phyloP scores from a whole-genome alignment of 768 basidiomycete genomes.

The Hygrophorus pudorinus region DNA sequence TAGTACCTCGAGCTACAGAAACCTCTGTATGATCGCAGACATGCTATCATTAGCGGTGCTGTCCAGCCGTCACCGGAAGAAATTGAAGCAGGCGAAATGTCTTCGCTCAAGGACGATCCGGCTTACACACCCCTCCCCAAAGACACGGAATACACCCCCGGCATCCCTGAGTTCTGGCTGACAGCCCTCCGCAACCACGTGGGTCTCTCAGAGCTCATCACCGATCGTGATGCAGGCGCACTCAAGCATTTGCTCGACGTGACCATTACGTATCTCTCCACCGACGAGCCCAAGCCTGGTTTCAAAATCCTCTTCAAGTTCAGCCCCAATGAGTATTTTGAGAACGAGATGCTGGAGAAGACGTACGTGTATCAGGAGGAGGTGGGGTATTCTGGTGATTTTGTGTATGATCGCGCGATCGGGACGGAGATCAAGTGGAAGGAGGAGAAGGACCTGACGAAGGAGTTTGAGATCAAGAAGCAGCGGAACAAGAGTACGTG shows the following conservation, averaged over 20 bases:
- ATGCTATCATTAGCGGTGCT: constrained; percentile 73
- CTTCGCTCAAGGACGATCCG: constrained; percentile 66
- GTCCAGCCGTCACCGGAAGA: constrained; percentile 70
- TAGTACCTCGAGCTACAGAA: constrained; percentile 70
- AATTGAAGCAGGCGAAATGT: constrained; percentile 68
- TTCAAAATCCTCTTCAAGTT: constrained; percentile 89
- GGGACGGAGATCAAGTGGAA: constrained; percentile 97
- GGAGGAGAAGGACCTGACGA: constrained; percentile 95
- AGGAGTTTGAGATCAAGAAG: constrained; percentile 97
- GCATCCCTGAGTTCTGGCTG: constrained; percentile 96
- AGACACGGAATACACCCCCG: constrained; percentile 31
- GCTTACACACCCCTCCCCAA: constrained; percentile 54
- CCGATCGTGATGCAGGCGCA: constrained; percentile 82
- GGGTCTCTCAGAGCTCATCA: constrained; percentile 80
- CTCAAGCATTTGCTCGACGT: constrained; percentile 80
- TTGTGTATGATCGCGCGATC: constrained; percentile 89
- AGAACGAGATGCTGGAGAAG: constrained; percentile 77
- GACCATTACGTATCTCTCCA: constrained; percentile 62
- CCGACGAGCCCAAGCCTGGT: constrained; percentile 59
- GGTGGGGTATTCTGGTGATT: constrained; percentile 93
- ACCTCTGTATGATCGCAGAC: constrained; percentile 82
- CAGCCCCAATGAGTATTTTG: constrained; percentile 77
- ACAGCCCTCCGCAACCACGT: constrained; percentile 91
- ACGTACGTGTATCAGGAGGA: constrained; percentile 91
- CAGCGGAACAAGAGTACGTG: constrained; percentile 94